Conservation (phyloP, 2,329 filamentous ascomycete genomes). For the Paecilomyces formosus region DNA sequence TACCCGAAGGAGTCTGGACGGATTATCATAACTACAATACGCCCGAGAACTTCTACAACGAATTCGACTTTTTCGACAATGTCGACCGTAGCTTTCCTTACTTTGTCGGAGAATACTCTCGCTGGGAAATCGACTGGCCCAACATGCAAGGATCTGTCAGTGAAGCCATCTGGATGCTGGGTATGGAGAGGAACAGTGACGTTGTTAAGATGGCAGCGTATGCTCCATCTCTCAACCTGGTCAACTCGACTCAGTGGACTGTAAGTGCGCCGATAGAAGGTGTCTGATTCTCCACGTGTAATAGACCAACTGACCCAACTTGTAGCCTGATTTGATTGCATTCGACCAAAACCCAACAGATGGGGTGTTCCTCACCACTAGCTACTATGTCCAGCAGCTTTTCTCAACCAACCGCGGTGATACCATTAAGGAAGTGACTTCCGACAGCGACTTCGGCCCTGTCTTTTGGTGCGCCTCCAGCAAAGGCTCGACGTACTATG, state of each 20-base stretch:
- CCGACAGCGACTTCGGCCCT: constrained; percentile 19
- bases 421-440: constrained; percentile 15
- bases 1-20: constrained; percentile 30
- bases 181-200: constrained; percentile 28
- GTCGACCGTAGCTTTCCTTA: constrained; percentile 25
- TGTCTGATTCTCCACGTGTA: neutral
- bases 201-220: constrained; percentile 22
- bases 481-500: constrained; percentile 12
- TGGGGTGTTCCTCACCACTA: constrained; percentile 14
- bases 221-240: constrained; percentile 21
- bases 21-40: constrained; percentile 48
- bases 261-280: constrained; percentile 5
- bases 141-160: constrained; percentile 45
- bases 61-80: constrained; percentile 51
- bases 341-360: constrained; percentile 13
- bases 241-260: constrained; percentile 21
- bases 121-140: constrained; percentile 15
- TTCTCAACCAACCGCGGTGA: constrained; percentile 17
- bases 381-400: constrained; percentile 22
- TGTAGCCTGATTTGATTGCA: constrained; percentile 17
- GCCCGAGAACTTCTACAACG: constrained; percentile 43
- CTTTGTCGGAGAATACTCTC: constrained; percentile 24
- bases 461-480: constrained; percentile 28
- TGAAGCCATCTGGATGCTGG: constrained; percentile 57
- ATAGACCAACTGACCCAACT: neutral